Percentiles rank a stretch among this genome's conserved stretches.
Conservation (phyloP, 2,329 filamentous ascomycete genomes). For the Nemania diffusa region DNA sequence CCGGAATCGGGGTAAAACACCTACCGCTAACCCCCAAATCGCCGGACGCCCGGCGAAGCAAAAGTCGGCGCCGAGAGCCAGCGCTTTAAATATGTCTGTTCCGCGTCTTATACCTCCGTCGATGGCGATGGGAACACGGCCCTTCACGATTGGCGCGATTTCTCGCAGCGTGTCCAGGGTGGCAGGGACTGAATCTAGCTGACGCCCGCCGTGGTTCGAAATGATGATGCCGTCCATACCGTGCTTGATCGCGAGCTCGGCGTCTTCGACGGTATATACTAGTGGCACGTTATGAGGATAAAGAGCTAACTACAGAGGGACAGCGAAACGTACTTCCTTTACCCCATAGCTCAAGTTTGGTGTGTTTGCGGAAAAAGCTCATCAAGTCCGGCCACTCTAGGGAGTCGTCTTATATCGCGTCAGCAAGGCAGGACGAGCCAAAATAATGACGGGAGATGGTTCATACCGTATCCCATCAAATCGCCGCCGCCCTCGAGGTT, state of each 20-base stretch:
- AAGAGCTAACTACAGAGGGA: background rate
- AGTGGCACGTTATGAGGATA: conserved; percentile 26
- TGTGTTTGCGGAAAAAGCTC: conserved; percentile 58
- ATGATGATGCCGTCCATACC: conserved; percentile 51
- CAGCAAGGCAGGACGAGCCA: background rate
- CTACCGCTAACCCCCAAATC: conserved; percentile 27
- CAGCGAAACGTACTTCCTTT: conserved; percentile 49
- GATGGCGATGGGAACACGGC: conserved; percentile 56
- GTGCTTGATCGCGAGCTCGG: conserved; percentile 51
- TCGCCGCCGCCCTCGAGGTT: background rate
- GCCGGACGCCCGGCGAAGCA: conserved; percentile 18
- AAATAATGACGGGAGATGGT: too few species aligned
- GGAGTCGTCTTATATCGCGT: conserved; percentile 48
- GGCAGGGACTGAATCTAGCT: conserved; percentile 58
- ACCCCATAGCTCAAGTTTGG: conserved; percentile 60
- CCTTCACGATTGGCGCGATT: conserved; percentile 59
- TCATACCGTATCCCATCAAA: background rate
- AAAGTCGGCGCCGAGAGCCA: conserved; percentile 28
- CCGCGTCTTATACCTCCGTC: conserved; percentile 7
- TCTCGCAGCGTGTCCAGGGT: conserved; percentile 57
- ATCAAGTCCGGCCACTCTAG: conserved; percentile 62
- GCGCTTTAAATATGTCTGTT: conserved; percentile 30
- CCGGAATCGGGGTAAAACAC: conserved; percentile 44
- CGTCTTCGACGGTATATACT: conserved; percentile 52
- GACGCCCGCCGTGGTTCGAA: conserved; percentile 60